Conservation (phyloP, 441 rosid species). For the Erysimum cheiri region DNA sequence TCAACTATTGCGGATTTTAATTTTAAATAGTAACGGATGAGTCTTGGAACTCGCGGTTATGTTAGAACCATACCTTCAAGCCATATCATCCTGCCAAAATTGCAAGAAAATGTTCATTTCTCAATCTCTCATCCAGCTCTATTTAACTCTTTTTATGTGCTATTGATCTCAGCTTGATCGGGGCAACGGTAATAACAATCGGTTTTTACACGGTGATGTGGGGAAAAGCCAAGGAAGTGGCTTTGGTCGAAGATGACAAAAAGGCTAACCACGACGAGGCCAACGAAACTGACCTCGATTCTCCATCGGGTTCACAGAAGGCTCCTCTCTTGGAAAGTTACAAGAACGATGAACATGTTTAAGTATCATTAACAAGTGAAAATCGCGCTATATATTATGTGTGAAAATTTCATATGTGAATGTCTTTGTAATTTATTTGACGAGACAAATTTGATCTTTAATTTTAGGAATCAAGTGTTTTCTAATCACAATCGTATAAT, state of each 20-base stretch:
- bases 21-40: background rate
- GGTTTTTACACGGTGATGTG: conserved; percentile 85
- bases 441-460: conserved; percentile 28
- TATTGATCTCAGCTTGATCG: conserved; percentile 56
- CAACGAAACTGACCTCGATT: conserved; percentile 35
- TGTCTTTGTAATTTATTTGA: conserved; percentile 34
- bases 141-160: background rate
- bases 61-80: background rate
- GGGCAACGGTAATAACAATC: conserved; percentile 70
- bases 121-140: background rate
- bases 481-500: conserved; percentile 7
- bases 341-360: conserved; percentile 47
- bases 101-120: background rate
- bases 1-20: background rate
- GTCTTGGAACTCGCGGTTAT: conserved; percentile 2
- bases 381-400: conserved; percentile 15
- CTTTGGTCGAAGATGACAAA: conserved; percentile 48
- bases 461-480: conserved; percentile 29
- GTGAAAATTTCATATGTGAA: conserved; percentile 24
- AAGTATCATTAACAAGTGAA: conserved; percentile 12
- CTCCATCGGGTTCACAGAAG: conserved; percentile 45
- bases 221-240: conserved; percentile 80
- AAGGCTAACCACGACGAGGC: conserved; percentile 27
- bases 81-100: background rate
- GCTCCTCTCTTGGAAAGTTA: conserved; percentile 64